A percentile compares a stretch with the other conserved stretches of the same genome.
These are phyloP conservation scores for Neotropicomus parvogracilis DNA, from an alignment of 1,284 basidiomycete genomes.

Conservation along the genomic window DNA sequence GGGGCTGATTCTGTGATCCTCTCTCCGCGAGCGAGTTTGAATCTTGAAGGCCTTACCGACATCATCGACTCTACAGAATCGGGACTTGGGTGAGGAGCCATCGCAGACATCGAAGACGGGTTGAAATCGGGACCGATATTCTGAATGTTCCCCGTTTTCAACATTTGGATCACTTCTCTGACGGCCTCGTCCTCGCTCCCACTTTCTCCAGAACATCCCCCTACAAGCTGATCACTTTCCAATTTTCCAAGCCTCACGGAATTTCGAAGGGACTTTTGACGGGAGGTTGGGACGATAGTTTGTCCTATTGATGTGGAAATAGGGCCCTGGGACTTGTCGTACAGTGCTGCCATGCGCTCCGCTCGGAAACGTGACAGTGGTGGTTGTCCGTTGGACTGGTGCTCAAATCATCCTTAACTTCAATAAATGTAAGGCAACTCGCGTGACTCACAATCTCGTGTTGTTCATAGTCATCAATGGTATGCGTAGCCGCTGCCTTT, in stretches of 20 bases:
- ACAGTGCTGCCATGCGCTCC: constrained; percentile 46
- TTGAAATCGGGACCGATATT: constrained; percentile 50
- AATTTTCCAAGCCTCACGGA: constrained; percentile 62
- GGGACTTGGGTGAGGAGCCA: not conserved
- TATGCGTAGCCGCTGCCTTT: constrained; percentile 47
- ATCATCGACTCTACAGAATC: not conserved
- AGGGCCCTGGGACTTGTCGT: constrained; percentile 35
- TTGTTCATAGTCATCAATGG: constrained; percentile 41
- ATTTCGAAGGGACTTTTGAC: constrained; percentile 48
- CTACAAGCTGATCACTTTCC: constrained; percentile 52
- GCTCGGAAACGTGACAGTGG: constrained; percentile 62
- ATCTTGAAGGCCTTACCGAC: constrained; percentile 32
- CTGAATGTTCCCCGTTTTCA: constrained; percentile 54
- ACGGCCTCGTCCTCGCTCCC: constrained; percentile 53
- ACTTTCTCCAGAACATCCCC: constrained; percentile 51
- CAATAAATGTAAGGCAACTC: not conserved
- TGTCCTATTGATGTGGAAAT: constrained; percentile 43
- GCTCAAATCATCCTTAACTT: constrained; percentile 7
- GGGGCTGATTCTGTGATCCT: not conserved
- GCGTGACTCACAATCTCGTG: constrained; percentile 43
- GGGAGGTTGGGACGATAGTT: constrained; percentile 49
- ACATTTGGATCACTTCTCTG: constrained; percentile 52
- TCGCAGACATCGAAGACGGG: constrained; percentile 4
- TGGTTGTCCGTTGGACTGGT: constrained; percentile 37
- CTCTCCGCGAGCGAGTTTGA: constrained; percentile 33